phyloP scores from a whole-genome alignment of 257 asterid species.

The Verbena officinalis region DNA sequence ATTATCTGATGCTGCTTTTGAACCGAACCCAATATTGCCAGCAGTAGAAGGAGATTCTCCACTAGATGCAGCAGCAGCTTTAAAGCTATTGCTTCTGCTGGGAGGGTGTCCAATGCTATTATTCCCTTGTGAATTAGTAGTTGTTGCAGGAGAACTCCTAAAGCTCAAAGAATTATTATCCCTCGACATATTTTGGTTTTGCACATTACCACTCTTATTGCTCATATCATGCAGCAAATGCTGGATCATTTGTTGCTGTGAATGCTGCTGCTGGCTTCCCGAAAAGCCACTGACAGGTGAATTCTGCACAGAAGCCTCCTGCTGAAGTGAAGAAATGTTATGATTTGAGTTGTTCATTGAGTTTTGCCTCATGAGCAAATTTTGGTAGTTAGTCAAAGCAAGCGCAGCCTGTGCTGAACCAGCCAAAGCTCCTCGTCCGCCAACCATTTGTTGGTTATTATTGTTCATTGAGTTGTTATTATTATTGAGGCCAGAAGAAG shows the following conservation, averaged over 20 bases:
- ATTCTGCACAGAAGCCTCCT: constrained; percentile 54
- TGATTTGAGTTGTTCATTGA: constrained; percentile 66
- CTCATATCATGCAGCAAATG: constrained; percentile 67
- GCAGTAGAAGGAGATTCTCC: constrained; percentile 51
- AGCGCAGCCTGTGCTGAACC: constrained; percentile 81
- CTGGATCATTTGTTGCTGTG: constrained; percentile 80
- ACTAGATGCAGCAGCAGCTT: constrained; percentile 47
- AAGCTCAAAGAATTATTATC: constrained; percentile 48
- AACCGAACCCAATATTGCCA: constrained; percentile 47
- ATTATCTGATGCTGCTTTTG: constrained; percentile 57
- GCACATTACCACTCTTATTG: constrained; percentile 44
- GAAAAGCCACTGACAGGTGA: too few relatives aligned
- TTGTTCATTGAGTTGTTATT: constrained; percentile 44
- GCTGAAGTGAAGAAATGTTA: constrained; percentile 41
- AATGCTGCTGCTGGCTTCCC: constrained; percentile 63
- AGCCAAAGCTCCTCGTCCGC: constrained; percentile 53
- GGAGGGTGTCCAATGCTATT: constrained; percentile 39
- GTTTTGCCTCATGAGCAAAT: constrained; percentile 71
- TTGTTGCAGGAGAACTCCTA: constrained; percentile 42
- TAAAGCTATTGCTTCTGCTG: constrained; percentile 71
- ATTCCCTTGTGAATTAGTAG: constrained; percentile 40
- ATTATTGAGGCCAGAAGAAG: constrained; percentile 51
- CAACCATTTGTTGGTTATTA: constrained; percentile 59
- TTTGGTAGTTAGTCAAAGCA: constrained; percentile 71
- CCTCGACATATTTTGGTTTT: constrained; percentile 39